A percentile compares a stretch with the other conserved stretches of the same genome.
phyloP scores from a whole-genome alignment of 306 rosid genomes.

The Vachellia collinsii region DNA sequence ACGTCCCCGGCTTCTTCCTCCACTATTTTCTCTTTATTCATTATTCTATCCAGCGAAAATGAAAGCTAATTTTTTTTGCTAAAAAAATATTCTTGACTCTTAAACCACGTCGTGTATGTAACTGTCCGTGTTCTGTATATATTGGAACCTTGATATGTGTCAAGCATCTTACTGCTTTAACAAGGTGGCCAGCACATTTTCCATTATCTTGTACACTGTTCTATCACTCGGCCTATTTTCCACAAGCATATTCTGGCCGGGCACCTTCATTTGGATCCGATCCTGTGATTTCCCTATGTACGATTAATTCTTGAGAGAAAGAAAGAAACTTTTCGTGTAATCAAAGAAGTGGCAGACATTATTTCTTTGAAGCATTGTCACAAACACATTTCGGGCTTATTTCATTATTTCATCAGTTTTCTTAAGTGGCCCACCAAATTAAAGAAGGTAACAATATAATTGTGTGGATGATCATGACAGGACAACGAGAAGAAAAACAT shows the following conservation, averaged over 20 bases:
- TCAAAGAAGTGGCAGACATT: not conserved
- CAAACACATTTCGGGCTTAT: not conserved
- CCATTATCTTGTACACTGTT: not conserved
- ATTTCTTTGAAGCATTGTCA: not conserved
- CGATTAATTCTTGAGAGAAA: not conserved
- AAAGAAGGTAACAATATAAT: not conserved
- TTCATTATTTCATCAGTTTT: not conserved
- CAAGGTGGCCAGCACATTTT: not conserved
- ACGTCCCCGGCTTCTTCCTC: not conserved
- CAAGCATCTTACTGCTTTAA: not conserved
- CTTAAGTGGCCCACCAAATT: not conserved
- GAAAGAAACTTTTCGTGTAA: not conserved
- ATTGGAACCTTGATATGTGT: not conserved
- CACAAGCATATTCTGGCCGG: not conserved
- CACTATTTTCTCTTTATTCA: not conserved
- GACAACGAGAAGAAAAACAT: slow-evolving; percentile 95
- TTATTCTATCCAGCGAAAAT: not conserved
- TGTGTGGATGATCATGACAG: slow-evolving; percentile 40
- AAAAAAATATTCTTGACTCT: not conserved
- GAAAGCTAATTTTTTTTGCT: not conserved
- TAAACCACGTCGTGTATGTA: not conserved
- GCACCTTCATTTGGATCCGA: not conserved
- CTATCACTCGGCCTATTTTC: not conserved
- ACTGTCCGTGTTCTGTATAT: not conserved
- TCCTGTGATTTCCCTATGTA: not conserved